Base-by-base conservation (phyloP, 2,329 filamentous ascomycete species). In the Chlorencoelia australis region DNA sequence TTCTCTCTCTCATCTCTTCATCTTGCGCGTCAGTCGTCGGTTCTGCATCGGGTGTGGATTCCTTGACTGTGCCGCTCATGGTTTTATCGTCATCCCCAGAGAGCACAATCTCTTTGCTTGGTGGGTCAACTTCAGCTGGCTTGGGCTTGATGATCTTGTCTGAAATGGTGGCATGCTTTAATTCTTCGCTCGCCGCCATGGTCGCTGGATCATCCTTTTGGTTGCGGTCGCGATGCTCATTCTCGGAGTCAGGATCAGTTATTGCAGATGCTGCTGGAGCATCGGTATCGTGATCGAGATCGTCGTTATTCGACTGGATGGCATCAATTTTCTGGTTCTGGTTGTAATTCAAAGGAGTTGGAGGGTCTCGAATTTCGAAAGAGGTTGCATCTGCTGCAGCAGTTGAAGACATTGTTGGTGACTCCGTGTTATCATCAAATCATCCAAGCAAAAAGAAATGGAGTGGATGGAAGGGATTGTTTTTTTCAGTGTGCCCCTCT, bases 161-260 rank as follows among this genome's bases (percentile, higher is more conserved):
- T 11, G 75, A 79, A 45, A 80, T 78, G 35, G 62, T 67, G 7
- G 75, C 76, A 45, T 79, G 73, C 59, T 71, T 75, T 26, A 80
- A 65, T 59, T 80, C 75, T 50, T 77, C 69, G 43, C 75, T 69
- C 22, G 75, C 66, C 34, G 74, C 74, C 40, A 71, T 71, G 26
- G 75, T 80, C 51, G 75, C 74, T 22, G 72, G 69, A 55, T 80
- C 75, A 48, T 80, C 75, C 17, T 46, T 50, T 17, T 46, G 34
- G 26, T 27, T 30, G 5, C 42, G 37, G 21, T 48, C 41, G 24
- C 33, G 31, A 30, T 35, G 30, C 14, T 49, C 45, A 18, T 33
- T 34, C n/a, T 49, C 47, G 13, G 27, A 17, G 19, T n/a, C n/a
- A n/a, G n/a, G n/a, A n/a, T n/a, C n/a, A n/a, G 35, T 36, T 37